Evolutionary conservation across 1,284 basidiomycete species (phyloP), one percentile per base, ranked within the genome.

Genomic region (Omphalotus olearius): DNA sequence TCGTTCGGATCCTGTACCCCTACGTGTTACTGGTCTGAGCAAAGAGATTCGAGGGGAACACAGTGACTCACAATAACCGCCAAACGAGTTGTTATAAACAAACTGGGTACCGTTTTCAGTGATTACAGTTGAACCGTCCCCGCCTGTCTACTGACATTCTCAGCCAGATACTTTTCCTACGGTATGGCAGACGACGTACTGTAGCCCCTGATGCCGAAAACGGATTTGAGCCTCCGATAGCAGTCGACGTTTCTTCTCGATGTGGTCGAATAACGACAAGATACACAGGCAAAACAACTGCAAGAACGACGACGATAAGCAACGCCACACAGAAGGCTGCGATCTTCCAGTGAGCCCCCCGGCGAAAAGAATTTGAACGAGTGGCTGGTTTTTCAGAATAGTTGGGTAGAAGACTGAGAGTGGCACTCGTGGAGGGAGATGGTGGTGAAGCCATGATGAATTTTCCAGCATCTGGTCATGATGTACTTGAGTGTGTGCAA

Each of bases 31-130:
- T 33, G 2, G 30, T 33, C 30, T 33, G 30, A 33, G 30, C 47
- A 41, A 48, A 42, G 45, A 56, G 17, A 53, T 47, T 23, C 23
- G 51, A 48, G 38, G 7, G 56, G 38, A 37, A 55, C 13, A 45
- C 23, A 46, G 42, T 37, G 53, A 78, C 75, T 82, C 67, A 82
- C 86, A 91, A 57, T 74, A 77, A 25, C 86, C 85, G 36, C 87
- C 87, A 62, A 85, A 87, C 14, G 73, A 64, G 66, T 91, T 91
- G 51, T 70, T 72, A 66, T 91, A 91, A 1, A 67, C 77, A 67
- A 89, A 85, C 3, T 75, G 80, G 3, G 74, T 66, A 1, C 88
- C 88, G 61, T 89, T 79, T 1, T 75, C 80, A 43, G 75, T 73
- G 10, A 72, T 79, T 45, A 91, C 71, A 5, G 69, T 73, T 14